Conservation (phyloP, 129 eudicot species). For the Chrysanthemum lavandulifolium region DNA sequence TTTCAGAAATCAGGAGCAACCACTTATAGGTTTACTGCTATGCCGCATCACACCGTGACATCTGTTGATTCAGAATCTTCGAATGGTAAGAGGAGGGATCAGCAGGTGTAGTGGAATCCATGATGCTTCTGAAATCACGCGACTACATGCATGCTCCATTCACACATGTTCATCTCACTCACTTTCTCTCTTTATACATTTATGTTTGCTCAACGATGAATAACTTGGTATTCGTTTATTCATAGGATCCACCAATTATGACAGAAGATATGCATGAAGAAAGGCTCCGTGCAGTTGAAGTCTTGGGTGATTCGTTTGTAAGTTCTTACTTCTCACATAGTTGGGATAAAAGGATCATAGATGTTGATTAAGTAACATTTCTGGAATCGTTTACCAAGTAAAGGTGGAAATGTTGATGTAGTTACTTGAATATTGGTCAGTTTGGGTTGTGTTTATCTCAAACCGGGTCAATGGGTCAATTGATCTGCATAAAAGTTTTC, state of each 20-base stretch:
- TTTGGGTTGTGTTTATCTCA: too few species aligned
- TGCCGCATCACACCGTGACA: constrained; percentile 2
- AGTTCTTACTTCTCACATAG: constrained; percentile 26
- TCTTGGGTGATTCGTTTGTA: constrained; percentile 74
- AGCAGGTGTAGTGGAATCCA: constrained; percentile 62
- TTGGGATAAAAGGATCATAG: background rate
- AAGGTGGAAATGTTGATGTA: too few species aligned
- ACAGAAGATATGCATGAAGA: constrained; percentile 99
- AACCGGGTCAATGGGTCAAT: too few species aligned
- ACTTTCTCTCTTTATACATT: background rate
- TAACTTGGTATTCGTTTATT: background rate
- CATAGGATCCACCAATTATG: constrained; percentile 90
- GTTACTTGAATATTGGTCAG: too few species aligned
- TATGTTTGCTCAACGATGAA: background rate
- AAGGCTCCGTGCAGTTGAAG: constrained; percentile 86
- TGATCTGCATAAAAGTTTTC: too few species aligned
- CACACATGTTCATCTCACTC: constrained; percentile 60
- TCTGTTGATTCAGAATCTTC: constrained; percentile 36
- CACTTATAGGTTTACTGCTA: constrained; percentile 13
- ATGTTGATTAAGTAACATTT: background rate
- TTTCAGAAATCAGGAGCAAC: constrained; percentile 26
- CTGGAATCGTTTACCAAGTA: background rate
- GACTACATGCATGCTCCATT: constrained; percentile 81
- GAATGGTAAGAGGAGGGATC: constrained; percentile 52
- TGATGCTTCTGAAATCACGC: constrained; percentile 70